Base-by-base conservation (phyloP, 495 filamentous ascomycete genomes). In the Aspergillus bridgeri region DNA sequence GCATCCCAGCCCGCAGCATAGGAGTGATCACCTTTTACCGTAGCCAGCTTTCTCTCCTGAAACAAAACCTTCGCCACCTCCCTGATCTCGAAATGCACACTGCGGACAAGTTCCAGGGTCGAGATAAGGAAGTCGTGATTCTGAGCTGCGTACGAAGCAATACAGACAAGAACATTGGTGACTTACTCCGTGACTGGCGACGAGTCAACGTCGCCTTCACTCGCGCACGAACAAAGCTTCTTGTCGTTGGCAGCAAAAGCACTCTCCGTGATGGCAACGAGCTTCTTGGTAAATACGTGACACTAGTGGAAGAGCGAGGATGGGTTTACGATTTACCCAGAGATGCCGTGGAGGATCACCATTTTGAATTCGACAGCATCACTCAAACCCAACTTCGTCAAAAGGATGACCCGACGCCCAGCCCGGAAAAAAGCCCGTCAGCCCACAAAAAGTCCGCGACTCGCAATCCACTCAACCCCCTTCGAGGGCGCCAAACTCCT, bases 11-110 rank as follows among this genome's bases (percentile, higher is more conserved):
- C 0, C 76, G 75, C 6, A 86, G 91, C 45, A 93, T 98, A 49
- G 94, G 94, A n/a, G 86, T 98, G 61, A 96, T 98, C 68, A 96
- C 94, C n/a, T 90, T 96, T 69, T 98, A 98, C 75, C 89, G 93
- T 60, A 92, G 89, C 27, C 94, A 98, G 69, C 87, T 98, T 0
- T 78, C 82, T 0, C 68, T 87, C 13, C 75, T 88, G 15, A 78
- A 79, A 48, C 83, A 85, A 33, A 77, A 71, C 22, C 72, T 85
- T 48, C 78, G 81, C 46, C 65, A 75, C 58, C 60, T 72, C 3
- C 72, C 81, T 7, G 82, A 76, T 1, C 83, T 98, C 13, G 94
- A 98, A 71, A 90, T 97, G 83, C 91, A 97, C 72, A 97, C 94
- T 0, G 90, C 94, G 5, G 94, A 98, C 66, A 90, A 91, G 53